Evolutionary conservation across 768 basidiomycete genomes (phyloP), one percentile per base, ranked within the genome.

Genomic region (Amyloporia xantha): DNA sequence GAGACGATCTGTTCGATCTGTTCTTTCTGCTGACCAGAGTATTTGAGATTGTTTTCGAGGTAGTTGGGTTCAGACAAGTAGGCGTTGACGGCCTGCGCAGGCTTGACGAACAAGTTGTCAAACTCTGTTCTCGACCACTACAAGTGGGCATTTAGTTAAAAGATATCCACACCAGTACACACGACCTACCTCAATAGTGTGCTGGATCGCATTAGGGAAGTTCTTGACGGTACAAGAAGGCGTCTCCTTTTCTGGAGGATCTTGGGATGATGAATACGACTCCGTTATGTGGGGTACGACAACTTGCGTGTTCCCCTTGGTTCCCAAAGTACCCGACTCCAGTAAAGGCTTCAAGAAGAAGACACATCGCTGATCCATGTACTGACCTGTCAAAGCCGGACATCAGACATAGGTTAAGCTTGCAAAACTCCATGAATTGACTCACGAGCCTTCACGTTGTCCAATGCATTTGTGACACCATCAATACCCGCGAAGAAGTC

Each of bases 311-410:
- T 98, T 99, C 54, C 92, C 96, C 70, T 98, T 97, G 30, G 96
- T 99, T 46, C 96, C 96, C 52, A 99, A 79, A 15, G 96, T 99
- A 7, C 96, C 96, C 12, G 96, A 97, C 60, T 99, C 96, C 37
- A 99, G 78, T 17, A 99, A 73, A 26, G 96, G 91, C 63, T 98
- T 99, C 64, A 84, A 78, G 70, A 90, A 97, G 72, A 97, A 90
- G 33, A 99, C 87, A 61, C 96, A 98, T 48, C 96, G 86, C 60
- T 92, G 86, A 63, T 99, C 96, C 95, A 99, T 97, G 70, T 99
- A 98, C 48, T 89, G 75, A 59, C 92, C 91, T 93, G 51, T 15
- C 39, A 45, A 42, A 37, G 17, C 55, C 42, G 51, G 40, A 55
- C 33, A 33, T 54, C 25, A 49, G 6, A 26, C 7, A 23, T 23